Conservation (phyloP, 2,329 filamentous ascomycete species). For the Zasmidium citrigriseum region DNA sequence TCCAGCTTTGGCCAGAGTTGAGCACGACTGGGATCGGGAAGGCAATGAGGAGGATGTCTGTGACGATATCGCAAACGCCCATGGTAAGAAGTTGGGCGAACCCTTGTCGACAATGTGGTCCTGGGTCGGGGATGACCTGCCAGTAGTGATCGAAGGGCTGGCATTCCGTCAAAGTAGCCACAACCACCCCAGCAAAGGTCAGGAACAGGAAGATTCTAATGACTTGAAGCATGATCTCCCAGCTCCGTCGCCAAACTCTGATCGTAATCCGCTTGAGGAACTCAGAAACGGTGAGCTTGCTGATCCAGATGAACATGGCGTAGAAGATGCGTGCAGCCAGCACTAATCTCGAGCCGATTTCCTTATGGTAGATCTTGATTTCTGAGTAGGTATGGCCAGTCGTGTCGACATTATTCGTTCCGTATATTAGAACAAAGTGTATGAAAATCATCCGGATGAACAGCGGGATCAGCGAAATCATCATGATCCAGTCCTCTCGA, state of each 20-base stretch:
- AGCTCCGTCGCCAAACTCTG: slow-evolving; percentile 76
- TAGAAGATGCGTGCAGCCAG: slow-evolving; percentile 82
- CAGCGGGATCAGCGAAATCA: slow-evolving; percentile 76
- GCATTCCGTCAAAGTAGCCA: slow-evolving; percentile 83
- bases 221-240: slow-evolving; percentile 68
- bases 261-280: slow-evolving; percentile 86
- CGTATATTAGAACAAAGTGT: slow-evolving; percentile 81
- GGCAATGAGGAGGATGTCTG: slow-evolving; percentile 81
- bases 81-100: slow-evolving; percentile 87
- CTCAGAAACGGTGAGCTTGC: slow-evolving; percentile 87
- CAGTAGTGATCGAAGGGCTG: slow-evolving; percentile 60
- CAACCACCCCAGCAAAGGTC: slow-evolving; percentile 80
- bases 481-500: slow-evolving; percentile 83
- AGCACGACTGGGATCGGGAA: slow-evolving; percentile 91
- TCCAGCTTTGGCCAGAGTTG: slow-evolving; percentile 71
- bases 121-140: slow-evolving; percentile 72
- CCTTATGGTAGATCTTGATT: slow-evolving; percentile 61
- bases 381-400: slow-evolving; percentile 48
- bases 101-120: slow-evolving; percentile 79
- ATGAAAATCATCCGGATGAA: slow-evolving; percentile 81
- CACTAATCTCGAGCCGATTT: slow-evolving; percentile 78
- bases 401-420: slow-evolving; percentile 82
- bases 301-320: slow-evolving; percentile 86
- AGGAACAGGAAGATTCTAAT: slow-evolving; percentile 73
- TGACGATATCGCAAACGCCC: slow-evolving; percentile 84